Evolutionary conservation across 2,329 filamentous ascomycete species (phyloP), one percentile per base, ranked within the genome.

Genomic region (Tolypocladium sp.): DNA sequence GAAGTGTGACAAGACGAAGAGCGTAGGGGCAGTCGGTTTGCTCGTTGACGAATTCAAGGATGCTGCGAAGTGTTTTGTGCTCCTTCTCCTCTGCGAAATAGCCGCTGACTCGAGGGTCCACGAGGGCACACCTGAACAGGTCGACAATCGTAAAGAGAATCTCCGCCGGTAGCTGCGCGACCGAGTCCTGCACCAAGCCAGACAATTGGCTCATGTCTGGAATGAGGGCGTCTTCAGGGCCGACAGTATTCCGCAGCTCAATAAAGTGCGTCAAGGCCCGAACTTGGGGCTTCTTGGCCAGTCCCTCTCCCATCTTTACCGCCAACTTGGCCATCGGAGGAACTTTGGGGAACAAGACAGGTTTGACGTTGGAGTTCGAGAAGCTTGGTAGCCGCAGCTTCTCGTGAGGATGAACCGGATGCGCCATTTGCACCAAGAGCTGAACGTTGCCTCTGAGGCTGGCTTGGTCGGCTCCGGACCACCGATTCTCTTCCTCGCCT

Each of bases 321-420:
- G 90, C 76, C 2, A 97, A 78, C 68, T 96, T 97, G 20, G 88
- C 84, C 25, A 97, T 77, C 0, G 93, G 92, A 0, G 93, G 92
- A 0, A 89, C 73, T 68, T 94, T 96, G 54, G 82, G 77, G 71
- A 90, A 97, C 1, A 86, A 77, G 8, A 94, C 84, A 2, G 89
- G 86, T 60, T 84, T 84, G 55, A 80, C 78, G 58, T 86, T 81
- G 0, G 82, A 77, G 12, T 82, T 82, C 33, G 88, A 80, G 54
- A 97, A 80, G 15, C 79, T 88, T 0, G 90, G 90, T 1, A 96
- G 77, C 55, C 81, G 82, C 13, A 96, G 78, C 9, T 80, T 79
- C 42, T 85, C 80, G 70, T 97, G 93, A 0, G 85, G 87, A 68
- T 97, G 93, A 3, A 82, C 75, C 30, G 90, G 88, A 69, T 85